Percentiles rank a stretch among this genome's conserved stretches.
These are phyloP conservation scores for Chaetomiaceae sp. DNA, from an alignment of 2,329 filamentous ascomycete species.

Conservation along the genomic window DNA sequence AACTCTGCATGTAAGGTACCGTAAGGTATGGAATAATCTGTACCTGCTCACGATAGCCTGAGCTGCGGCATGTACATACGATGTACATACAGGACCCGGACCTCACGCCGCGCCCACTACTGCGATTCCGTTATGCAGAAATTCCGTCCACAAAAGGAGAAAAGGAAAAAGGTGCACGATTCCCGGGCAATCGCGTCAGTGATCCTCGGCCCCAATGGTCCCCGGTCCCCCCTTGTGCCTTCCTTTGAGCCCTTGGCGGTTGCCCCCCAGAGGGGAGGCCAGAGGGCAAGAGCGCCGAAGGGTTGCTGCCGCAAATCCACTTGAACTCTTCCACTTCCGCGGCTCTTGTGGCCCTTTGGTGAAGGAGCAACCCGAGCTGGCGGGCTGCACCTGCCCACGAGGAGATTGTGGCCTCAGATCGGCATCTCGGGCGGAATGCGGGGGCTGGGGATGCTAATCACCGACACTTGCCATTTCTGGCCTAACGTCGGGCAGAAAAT, in stretches of 20 bases:
- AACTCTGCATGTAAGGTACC: no score
- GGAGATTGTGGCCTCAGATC: slow-evolving; percentile 20
- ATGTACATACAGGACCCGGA: no score
- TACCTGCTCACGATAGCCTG: no score
- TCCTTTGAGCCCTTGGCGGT: no score
- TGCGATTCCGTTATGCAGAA: no score
- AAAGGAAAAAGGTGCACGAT: slow-evolving; percentile 1
- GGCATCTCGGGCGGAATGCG: slow-evolving; percentile 29
- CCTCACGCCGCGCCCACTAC: no score
- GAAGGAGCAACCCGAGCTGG: neutral
- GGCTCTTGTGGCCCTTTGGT: slow-evolving; percentile 14
- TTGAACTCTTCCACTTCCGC: slow-evolving; percentile 8
- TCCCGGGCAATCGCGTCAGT: slow-evolving; percentile 14
- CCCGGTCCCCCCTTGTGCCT: neutral
- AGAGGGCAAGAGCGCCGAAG: neutral
- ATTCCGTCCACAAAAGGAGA: no score
- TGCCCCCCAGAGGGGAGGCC: neutral
- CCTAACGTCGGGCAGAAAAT: slow-evolving; percentile 23
- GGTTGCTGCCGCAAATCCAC: slow-evolving; percentile 1
- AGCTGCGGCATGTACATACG: no score
- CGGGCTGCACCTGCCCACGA: slow-evolving; percentile 16
- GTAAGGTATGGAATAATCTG: no score
- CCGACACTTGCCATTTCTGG: slow-evolving; percentile 26
- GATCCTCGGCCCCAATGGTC: neutral
- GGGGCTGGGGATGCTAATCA: slow-evolving; percentile 26